Conservation (phyloP, 306 rosid species). For the Dryas alaskensis region DNA sequence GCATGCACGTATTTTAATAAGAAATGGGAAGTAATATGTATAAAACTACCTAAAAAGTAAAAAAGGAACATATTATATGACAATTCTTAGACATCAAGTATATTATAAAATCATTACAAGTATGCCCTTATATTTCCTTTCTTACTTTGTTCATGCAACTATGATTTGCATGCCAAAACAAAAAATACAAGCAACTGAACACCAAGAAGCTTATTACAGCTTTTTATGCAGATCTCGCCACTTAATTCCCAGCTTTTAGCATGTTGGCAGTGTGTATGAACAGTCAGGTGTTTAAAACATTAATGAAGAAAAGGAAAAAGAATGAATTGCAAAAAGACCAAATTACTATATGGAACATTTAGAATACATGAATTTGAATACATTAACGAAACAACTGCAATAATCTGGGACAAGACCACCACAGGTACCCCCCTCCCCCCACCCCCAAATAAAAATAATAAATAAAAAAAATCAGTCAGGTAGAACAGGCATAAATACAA, state of each 20-base stretch:
- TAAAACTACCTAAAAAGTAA: not conserved
- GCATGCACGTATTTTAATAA: constrained; percentile 18
- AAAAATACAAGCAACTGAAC: not conserved
- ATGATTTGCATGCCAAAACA: not conserved
- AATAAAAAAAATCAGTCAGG: not conserved
- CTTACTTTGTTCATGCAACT: not conserved
- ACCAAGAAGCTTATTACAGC: not conserved
- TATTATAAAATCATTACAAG: not conserved
- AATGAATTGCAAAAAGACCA: not conserved
- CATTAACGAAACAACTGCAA: not conserved
- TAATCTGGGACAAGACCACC: not conserved
- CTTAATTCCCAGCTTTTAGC: not conserved
- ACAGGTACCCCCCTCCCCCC: no score
- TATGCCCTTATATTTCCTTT: not conserved
- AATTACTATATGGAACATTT: constrained; percentile 3
- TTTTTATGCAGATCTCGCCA: not conserved
- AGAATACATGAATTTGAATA: not conserved
- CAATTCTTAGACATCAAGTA: not conserved
- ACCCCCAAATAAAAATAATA: no score
- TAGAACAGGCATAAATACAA: constrained; percentile 24
- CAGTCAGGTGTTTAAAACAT: not conserved
- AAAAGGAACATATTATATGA: constrained; percentile 7
- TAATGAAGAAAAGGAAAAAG: not conserved
- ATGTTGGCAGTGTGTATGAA: not conserved
- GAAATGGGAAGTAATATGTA: not conserved